Conservation (phyloP, 192 early-diverging fungal genomes). For the Phlyctochytrium bullatum region DNA sequence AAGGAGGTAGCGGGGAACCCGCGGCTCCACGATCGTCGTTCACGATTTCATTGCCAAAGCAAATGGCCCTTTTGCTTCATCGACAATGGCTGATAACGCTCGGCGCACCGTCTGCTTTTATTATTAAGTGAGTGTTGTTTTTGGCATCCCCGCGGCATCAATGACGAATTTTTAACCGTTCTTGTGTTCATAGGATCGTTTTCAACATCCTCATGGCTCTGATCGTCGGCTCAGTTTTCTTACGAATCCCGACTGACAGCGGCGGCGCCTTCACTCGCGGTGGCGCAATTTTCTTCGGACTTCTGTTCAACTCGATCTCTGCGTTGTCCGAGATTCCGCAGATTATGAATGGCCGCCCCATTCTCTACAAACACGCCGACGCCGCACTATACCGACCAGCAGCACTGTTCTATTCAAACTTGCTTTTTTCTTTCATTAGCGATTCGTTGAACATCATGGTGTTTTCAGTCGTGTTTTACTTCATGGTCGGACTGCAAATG, state of each 20-base stretch:
- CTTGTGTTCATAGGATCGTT: slow-evolving; percentile 18
- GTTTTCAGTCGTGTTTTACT: slow-evolving; percentile 59
- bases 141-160: neutral
- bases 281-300: slow-evolving; percentile 66
- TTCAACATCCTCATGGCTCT: slow-evolving; percentile 65
- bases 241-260: slow-evolving; percentile 50
- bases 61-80: slow-evolving; percentile 32
- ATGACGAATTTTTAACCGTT: neutral
- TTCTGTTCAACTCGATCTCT: slow-evolving; percentile 68
- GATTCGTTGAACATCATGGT: slow-evolving; percentile 47
- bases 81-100: slow-evolving; percentile 65
- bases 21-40: neutral
- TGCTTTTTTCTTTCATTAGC: slow-evolving; percentile 52
- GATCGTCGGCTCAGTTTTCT: slow-evolving; percentile 72
- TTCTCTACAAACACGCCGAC: slow-evolving; percentile 76
- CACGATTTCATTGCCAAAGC: slow-evolving; percentile 1
- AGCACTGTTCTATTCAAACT: slow-evolving; percentile 54
- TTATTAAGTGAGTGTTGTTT: slow-evolving; percentile 47
- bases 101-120: slow-evolving; percentile 50
- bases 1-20: neutral
- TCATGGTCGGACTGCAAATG: slow-evolving; percentile 56
- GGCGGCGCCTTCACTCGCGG: slow-evolving; percentile 76
- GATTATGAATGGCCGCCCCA: slow-evolving; percentile 67
- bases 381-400: slow-evolving; percentile 67
- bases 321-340: slow-evolving; percentile 69